Evolutionary conservation across 768 basidiomycete genomes (phyloP), one percentile per base, ranked within the genome.

Genomic region (Boletus subcaerulescens): DNA sequence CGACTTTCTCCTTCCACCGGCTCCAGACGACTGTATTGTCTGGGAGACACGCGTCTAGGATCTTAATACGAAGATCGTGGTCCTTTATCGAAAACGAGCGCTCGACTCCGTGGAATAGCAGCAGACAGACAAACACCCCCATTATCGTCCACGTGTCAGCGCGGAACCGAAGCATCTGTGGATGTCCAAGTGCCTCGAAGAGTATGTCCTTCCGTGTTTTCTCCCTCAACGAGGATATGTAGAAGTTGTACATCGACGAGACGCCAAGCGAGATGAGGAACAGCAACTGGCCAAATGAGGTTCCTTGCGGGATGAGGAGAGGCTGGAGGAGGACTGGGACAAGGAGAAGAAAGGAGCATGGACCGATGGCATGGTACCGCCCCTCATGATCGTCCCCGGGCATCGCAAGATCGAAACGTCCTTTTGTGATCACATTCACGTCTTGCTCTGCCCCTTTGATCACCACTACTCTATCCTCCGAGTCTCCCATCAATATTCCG

Each of bases 221-320:
- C 49, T 63, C 61, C 26, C 56, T 74, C 67, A 77, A 52, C 4
- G 65, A 68, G 10, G 71, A 65, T 6, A 73, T 56, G 38, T 63
- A 71, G 0, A 64, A 60, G 36, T 71, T 73, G 42, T 74, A 71
- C 7, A 20, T 45, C 72, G 71, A 74, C 0, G 70, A 74, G 2
- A 63, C 58, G 4, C 50, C 62, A 39, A 74, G 60, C 6, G 70
- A 64, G 9, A 52, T 8, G 24, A 69, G 45, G 46, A 73, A 74
- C 69, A 74, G 62, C 41, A 66, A 48, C 41, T 73, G 73, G 5
- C 73, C 72, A 17, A 73, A 73, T 5, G 71, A 61, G 3, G 56
- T 32, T 13, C 64, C 64, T 53, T 70, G 68, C 0, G 72, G 72
- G 36, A 70, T 59, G 39, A 73, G 60, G 35, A 72, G 56, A 17